phyloP scores from a whole-genome alignment of 2,329 filamentous ascomycete genomes.

The Cladosporium sp. region DNA sequence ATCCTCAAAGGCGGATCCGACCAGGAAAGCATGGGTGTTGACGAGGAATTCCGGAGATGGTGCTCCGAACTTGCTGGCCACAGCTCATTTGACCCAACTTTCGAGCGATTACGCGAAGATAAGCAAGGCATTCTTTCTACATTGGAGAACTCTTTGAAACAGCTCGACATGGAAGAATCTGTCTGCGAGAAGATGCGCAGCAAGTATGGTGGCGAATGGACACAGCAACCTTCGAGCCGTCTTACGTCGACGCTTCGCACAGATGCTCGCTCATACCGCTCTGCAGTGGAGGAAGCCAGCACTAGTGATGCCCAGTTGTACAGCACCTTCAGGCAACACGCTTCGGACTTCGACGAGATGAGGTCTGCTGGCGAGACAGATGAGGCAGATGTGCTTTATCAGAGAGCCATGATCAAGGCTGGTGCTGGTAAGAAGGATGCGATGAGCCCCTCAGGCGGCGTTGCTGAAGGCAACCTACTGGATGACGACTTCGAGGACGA shows the following conservation, averaged over 20 bases:
- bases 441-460: constrained; percentile 51
- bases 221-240: constrained; percentile 89
- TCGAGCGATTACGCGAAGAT: constrained; percentile 76
- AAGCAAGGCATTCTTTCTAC: constrained; percentile 72
- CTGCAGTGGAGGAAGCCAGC: constrained; percentile 85
- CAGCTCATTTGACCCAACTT: constrained; percentile 74
- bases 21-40: constrained; percentile 77
- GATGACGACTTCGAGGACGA: constrained; percentile 91
- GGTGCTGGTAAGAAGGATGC: constrained; percentile 66
- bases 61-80: constrained; percentile 89
- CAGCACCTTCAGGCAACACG: constrained; percentile 80
- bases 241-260: constrained; percentile 84
- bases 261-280: constrained; percentile 84
- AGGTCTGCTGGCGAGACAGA: constrained; percentile 81
- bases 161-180: constrained; percentile 94
- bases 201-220: constrained; percentile 95
- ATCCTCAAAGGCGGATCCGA: constrained; percentile 92
- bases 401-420: constrained; percentile 78
- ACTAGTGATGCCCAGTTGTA: constrained; percentile 84
- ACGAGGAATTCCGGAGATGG: constrained; percentile 91
- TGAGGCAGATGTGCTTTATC: constrained; percentile 85
- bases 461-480: constrained; percentile 74
- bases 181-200: constrained; percentile 99
- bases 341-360: constrained; percentile 93
- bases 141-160: constrained; percentile 79